These are phyloP conservation scores for Colletotrichum musicola DNA, from an alignment of 2,329 filamentous ascomycete genomes.

Conservation along the genomic window DNA sequence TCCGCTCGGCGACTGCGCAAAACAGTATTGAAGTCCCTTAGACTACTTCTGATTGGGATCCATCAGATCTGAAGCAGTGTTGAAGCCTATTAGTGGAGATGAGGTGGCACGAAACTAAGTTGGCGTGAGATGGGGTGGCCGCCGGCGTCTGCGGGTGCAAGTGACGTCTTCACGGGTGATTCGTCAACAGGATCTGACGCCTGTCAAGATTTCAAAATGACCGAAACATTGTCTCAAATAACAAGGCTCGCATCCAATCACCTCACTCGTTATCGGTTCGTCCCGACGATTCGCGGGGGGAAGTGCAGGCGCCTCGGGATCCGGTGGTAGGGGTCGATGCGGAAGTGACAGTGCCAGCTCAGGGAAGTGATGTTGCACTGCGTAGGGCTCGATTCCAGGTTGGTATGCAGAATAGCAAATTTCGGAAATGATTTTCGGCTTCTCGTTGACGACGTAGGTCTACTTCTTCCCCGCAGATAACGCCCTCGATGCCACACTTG, in stretches of 20 bases:
- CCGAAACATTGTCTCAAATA: background rate
- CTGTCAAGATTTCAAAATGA: constrained; percentile 4
- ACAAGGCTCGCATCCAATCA: background rate
- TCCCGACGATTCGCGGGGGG: constrained; percentile 9
- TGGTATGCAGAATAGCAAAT: too few relatives aligned
- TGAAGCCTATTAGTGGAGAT: constrained; percentile 13
- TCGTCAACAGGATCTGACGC: constrained; percentile 2
- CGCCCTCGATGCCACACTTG: too few relatives aligned
- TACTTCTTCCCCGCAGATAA: too few relatives aligned
- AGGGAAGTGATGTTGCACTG: background rate
- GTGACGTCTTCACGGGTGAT: background rate
- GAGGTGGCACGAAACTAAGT: background rate
- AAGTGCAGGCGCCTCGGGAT: background rate
- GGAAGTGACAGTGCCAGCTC: background rate
- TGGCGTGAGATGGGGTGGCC: constrained; percentile 14
- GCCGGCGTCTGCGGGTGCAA: background rate
- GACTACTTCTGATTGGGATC: background rate
- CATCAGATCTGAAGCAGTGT: background rate
- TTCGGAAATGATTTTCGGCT: too few relatives aligned
- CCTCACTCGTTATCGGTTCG: constrained; percentile 6
- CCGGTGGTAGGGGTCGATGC: background rate
- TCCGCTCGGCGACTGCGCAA: constrained; percentile 12
- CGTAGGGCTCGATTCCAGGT: too few relatives aligned
- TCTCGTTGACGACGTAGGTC: too few relatives aligned
- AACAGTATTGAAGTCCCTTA: background rate